Percentiles rank a stretch among this genome's conserved stretches.
phyloP scores from a whole-genome alignment of 2,329 filamentous ascomycete species.

The Xylariomycetidae sp. region DNA sequence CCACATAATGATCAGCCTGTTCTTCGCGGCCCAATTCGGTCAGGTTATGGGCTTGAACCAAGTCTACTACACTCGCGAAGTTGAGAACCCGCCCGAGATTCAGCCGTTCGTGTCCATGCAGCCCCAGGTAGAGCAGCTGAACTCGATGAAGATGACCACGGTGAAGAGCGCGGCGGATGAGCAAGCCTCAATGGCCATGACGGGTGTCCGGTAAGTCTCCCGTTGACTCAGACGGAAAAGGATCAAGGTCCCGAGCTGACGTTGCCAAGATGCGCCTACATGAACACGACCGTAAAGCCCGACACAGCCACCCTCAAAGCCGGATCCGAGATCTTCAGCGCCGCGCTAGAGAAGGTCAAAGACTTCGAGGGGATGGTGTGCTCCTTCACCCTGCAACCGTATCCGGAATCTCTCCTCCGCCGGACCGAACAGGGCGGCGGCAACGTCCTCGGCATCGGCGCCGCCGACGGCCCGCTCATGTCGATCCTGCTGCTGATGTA shows the following conservation, averaged over 20 bases:
- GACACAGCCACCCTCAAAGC: constrained; percentile 5
- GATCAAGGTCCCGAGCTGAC: background rate
- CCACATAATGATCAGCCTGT: constrained; percentile 7
- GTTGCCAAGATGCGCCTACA: constrained; percentile 10
- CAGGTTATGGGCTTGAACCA: constrained; percentile 6
- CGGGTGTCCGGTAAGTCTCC: background rate
- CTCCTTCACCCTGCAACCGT: constrained; percentile 17
- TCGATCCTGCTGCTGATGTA: constrained; percentile 10
- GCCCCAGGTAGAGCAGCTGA: constrained; percentile 5
- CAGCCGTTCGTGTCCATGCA: constrained; percentile 4
- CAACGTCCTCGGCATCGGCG: constrained; percentile 13
- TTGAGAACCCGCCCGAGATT: constrained; percentile 3
- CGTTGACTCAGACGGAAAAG: too few relatives aligned
- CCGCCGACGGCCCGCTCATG: constrained; percentile 13
- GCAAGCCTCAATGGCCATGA: constrained; percentile 2
- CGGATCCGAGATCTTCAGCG: constrained; percentile 4
- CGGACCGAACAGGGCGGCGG: constrained; percentile 9
- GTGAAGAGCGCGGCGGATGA: constrained; percentile 5
- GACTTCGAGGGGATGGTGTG: constrained; percentile 7
- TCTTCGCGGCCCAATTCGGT: constrained; percentile 3
- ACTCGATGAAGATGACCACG: constrained; percentile 6
- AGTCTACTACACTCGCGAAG: constrained; percentile 6
- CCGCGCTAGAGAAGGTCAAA: constrained; percentile 12
- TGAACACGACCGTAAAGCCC: constrained; percentile 9
- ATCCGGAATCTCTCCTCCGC: constrained; percentile 12